Base-by-base conservation (phyloP, 306 rosid genomes). In the Fragaria iinumae region DNA sequence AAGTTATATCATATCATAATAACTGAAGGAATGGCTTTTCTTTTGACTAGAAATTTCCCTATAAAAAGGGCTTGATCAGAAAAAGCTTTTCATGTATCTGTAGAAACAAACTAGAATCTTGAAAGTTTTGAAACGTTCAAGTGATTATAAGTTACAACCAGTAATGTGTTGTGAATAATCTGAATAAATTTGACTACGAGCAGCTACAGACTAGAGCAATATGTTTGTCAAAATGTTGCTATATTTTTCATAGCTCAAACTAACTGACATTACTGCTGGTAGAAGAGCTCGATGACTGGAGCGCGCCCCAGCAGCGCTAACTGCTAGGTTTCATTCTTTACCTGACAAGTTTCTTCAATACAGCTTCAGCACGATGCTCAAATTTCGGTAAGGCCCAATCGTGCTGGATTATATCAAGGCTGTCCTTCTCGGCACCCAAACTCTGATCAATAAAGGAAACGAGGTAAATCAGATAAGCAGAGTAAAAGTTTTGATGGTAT, bases 341-440 rank as follows among this genome's bases (percentile, higher is more conserved):
- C 65, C 76, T 72, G 79, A 83, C 74, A 21, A 83, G 63, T 75
- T 89, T 89, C 83, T 75, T 88, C 85, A 93, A 80, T 23, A 89
- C 97, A 27, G 83, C 88, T 86, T 91, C 98, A 13, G 97, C 98
- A 10, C 86, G 98, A 55, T 89, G 98, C 91, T 93, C 98, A 8
- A 91, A 89, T 81, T 91, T 93, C 8, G 91, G 96, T 11, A 91
- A 76, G 80, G 93, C 93, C 99, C 99, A 95, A 10, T 95, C 93
- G 52, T 95, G 99, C 82, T 90, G 99, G 14, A 91, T 84, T 82
- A 95, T 95, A 90, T 95, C 99, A n/a, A 95, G 94, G 81, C 88
- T 86, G 87, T 95, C 99, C 83, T 95, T 95, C 90, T 95, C 97
- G 48, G 91, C 93, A 74, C 97, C 79, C 82, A 91, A 85, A 81